phyloP scores from a whole-genome alignment of 805 yeast species.

The Clavispora fructus region DNA sequence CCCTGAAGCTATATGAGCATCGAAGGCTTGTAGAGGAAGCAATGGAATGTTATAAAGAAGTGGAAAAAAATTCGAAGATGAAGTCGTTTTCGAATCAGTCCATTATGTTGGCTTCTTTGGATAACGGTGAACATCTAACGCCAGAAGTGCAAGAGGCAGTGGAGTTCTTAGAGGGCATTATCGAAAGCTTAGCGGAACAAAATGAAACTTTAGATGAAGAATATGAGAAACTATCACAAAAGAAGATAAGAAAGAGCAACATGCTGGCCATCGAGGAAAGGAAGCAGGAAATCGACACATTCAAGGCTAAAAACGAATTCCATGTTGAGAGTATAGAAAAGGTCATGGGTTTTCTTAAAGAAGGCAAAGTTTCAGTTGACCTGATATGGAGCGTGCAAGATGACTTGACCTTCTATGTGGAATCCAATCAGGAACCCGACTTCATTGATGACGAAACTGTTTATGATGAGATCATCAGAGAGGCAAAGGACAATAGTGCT shows the following conservation, averaged over 20 bases:
- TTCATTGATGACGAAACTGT: conserved; percentile 33
- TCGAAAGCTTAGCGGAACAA: conserved; percentile 30
- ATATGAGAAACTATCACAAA: conserved; percentile 34
- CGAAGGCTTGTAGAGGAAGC: conserved; percentile 39
- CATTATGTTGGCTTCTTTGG: conserved; percentile 38
- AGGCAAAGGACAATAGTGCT: conserved; percentile 14
- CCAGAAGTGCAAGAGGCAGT: conserved; percentile 32
- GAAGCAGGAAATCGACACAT: conserved; percentile 35
- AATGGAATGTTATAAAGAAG: conserved; percentile 42
- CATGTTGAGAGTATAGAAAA: conserved; percentile 33
- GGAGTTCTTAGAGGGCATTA: conserved; percentile 25
- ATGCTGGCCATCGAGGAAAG: conserved; percentile 32
- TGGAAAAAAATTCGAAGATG: conserved; percentile 38
- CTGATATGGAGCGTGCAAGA: conserved; percentile 30
- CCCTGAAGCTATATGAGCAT: conserved; percentile 27
- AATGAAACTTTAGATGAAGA: conserved; percentile 34
- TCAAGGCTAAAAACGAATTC: conserved; percentile 27
- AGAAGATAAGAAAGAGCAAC: conserved; percentile 36
- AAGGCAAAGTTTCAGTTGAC: conserved; percentile 12
- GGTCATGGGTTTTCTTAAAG: conserved; percentile 25
- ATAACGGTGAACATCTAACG: conserved; percentile 19
- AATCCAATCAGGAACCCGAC: conserved; percentile 35
- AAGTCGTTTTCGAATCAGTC: conserved; percentile 42
- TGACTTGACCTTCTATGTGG: conserved; percentile 34
- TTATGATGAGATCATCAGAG: conserved; percentile 37